Conservation (phyloP, 78 protist species). For the Pigoraptor vietnamica region DNA sequence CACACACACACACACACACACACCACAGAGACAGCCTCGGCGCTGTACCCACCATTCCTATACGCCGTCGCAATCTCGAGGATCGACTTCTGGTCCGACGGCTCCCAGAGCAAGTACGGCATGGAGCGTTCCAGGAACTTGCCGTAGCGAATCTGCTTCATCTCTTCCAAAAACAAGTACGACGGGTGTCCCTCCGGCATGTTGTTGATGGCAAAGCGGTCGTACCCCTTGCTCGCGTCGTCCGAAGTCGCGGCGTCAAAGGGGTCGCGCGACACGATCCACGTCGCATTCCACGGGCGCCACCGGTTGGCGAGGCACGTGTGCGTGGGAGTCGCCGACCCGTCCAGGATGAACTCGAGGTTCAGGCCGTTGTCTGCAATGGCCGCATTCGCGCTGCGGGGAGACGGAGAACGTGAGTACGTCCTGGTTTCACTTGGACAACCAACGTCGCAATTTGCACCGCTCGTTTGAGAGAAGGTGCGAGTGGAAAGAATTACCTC, state of each 20-base stretch:
- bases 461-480: too few species aligned
- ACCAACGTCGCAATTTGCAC: too few species aligned
- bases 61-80: background rate
- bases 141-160: background rate
- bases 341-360: background rate
- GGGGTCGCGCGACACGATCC: background rate
- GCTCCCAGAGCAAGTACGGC: background rate
- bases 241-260: background rate
- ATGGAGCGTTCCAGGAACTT: background rate
- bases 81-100: background rate
- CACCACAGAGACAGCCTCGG: background rate
- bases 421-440: too few species aligned
- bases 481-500: too few species aligned
- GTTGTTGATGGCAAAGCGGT: background rate
- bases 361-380: background rate
- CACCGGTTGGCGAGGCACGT: background rate
- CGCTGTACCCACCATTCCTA: background rate
- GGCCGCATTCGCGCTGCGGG: background rate
- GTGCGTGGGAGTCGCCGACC: background rate
- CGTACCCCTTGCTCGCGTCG: background rate
- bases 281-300: conserved; percentile 10
- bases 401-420: too few species aligned
- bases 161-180: background rate
- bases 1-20: too few species aligned
- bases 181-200: background rate